Base-by-base conservation (phyloP, 2,329 filamentous ascomycete species). In the Myotisia sp. region DNA sequence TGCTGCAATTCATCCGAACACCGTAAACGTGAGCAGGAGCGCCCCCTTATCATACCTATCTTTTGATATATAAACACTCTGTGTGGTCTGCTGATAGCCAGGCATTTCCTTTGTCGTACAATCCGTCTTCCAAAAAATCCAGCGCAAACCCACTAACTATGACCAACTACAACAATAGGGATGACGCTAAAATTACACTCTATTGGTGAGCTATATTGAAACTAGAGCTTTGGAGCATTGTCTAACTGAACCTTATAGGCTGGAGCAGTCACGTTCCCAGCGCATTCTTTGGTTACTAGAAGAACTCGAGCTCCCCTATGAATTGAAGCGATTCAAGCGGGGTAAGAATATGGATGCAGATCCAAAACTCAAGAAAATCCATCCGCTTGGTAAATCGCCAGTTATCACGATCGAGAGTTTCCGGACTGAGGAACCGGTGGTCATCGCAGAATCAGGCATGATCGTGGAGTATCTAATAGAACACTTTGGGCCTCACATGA, bases 361-460 rank as follows among this genome's bases (percentile, higher is more conserved):
- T 3, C 63, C 73, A 0, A 78, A 81, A 48, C 68, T 94, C 29
- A 76, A 79, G 49, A 67, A 82, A 42, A 60, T 92, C 23, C 84
- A 93, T 50, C 79, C 83, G 0, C 67, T 94, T 3, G 87, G 87
- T 41, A 93, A 93, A 55, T 85, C 83, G 1, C 87, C 87, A 0
- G 62, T 87, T 26, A 62, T 95, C 43, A 71, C 70, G 6, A 64
- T 94, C 46, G 62, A 72, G 41, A 55, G 59, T 1, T 56, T 65
- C 1, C 55, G 53, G 1, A 55, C 49, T 8, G 47, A 56, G 2
- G 57, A 67, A 40, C 68, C 68, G 1, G 43, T 74, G 20, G 70
- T 87, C 0, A 61, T 94, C 29, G 82, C 83, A 6, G 87, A 95
- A 60, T 87, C 79, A 28, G 84, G 71, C 4, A 70, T 76, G 38